Conservation (phyloP, 2,329 filamentous ascomycete species). For the Alternaria incomplexa region DNA sequence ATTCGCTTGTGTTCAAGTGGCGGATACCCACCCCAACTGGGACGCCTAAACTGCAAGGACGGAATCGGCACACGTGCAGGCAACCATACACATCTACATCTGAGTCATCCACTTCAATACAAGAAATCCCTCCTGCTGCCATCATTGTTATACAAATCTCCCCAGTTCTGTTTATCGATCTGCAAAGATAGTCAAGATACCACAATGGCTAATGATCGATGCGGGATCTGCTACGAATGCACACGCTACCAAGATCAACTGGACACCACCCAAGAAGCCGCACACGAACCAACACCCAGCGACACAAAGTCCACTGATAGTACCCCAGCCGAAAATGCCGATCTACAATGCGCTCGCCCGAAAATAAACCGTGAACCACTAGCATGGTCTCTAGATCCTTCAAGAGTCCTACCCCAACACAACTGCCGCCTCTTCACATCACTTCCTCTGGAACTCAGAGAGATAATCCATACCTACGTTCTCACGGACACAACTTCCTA, state of each 20-base stretch:
- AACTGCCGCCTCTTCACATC: conserved; percentile 15
- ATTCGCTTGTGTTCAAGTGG: not conserved
- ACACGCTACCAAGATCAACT: not conserved
- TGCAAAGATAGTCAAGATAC: not conserved
- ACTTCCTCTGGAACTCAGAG: conserved; percentile 24
- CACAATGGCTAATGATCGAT: not conserved
- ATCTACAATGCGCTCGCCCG: not conserved
- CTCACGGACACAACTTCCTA: conserved; percentile 13
- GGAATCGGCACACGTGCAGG: not conserved
- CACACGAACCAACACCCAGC: not conserved
- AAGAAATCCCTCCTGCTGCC: accelerated
- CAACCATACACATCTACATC: not conserved
- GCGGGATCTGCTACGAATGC: not conserved
- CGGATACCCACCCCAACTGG: not conserved
- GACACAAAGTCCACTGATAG: not conserved
- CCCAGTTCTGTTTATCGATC: not conserved
- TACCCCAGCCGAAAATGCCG: not conserved
- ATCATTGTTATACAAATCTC: not conserved
- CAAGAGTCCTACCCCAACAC: conserved; percentile 4
- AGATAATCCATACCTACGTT: conserved; percentile 23
- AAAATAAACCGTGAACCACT: conserved; percentile 17
- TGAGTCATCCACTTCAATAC: not conserved
- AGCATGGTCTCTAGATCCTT: conserved; percentile 20
- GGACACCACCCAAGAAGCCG: not conserved
- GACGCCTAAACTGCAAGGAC: not conserved